Percentiles rank a stretch among this genome's conserved stretches.
Evolutionary conservation across 1,284 basidiomycete species (phyloP).

Genomic region (Waitea zeae): DNA sequence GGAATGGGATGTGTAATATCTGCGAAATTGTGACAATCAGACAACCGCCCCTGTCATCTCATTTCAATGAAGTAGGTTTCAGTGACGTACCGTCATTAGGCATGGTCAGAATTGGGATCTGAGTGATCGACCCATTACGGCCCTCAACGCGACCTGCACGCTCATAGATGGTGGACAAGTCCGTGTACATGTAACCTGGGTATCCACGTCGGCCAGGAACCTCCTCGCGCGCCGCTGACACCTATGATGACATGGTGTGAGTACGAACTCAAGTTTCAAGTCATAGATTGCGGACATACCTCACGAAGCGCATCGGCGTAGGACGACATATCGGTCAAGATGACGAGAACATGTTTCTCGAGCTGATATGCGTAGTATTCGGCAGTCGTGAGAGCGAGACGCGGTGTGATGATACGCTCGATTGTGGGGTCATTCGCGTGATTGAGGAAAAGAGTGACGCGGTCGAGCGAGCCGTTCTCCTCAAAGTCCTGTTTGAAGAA

Average conservation of each 20-base stretch:
- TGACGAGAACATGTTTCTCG: conserved; percentile 98
- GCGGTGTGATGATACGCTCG: conserved; percentile 98
- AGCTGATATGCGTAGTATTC: conserved; percentile 99
- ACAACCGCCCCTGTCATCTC: too few relatives aligned
- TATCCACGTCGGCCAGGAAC: conserved; percentile 99
- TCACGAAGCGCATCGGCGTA: conserved; percentile 98
- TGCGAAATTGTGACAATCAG: conserved; percentile 18
- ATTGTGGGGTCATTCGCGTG: conserved; percentile 99
- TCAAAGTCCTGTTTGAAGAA: conserved; percentile 99
- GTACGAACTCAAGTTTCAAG: background rate
- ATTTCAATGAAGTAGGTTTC: conserved; percentile 9
- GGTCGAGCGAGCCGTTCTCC: conserved; percentile 95
- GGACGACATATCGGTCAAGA: conserved; percentile 97
- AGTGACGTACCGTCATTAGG: conserved; percentile 81
- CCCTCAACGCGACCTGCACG: conserved; percentile 97
- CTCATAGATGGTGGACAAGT: conserved; percentile 98
- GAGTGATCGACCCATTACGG: conserved; percentile 97
- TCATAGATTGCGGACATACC: conserved; percentile 25
- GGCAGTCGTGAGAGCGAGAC: conserved; percentile 93
- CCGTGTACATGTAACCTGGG: conserved; percentile 99
- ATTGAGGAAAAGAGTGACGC: conserved; percentile 98
- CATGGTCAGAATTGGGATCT: conserved; percentile 99
- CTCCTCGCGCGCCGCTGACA: conserved; percentile 97
- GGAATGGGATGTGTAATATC: conserved; percentile 99
- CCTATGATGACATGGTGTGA: conserved; percentile 23